Conservation (phyloP, 495 filamentous ascomycete genomes). For the Talaromyces borbonicus region DNA sequence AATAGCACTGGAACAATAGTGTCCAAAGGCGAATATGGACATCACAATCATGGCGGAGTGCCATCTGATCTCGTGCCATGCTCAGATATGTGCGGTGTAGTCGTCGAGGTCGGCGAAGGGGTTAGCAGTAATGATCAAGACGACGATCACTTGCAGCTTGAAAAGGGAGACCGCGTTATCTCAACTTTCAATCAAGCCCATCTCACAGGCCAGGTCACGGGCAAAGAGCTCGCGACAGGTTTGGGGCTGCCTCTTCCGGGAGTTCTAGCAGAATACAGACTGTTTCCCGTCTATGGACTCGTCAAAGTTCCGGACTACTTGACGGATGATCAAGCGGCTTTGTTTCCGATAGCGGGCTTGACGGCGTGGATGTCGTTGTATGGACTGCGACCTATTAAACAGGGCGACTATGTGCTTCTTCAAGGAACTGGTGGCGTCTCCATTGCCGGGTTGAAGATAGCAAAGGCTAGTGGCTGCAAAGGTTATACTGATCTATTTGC, state of each 20-base stretch:
- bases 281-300: constrained; percentile 55
- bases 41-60: constrained; percentile 35
- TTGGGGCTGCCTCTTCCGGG: constrained; percentile 61
- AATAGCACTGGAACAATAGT: too few relatives aligned
- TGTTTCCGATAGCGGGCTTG: constrained; percentile 59
- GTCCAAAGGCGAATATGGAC: constrained; percentile 45
- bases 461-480: constrained; percentile 66
- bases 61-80: constrained; percentile 49
- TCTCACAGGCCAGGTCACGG: constrained; percentile 49
- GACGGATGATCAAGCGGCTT: constrained; percentile 51
- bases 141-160: too few relatives aligned
- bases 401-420: constrained; percentile 58
- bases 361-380: constrained; percentile 80
- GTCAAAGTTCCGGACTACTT: constrained; percentile 55
- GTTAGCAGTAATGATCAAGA: constrained; percentile 44
- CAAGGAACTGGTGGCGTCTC: constrained; percentile 76
- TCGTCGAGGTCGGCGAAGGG: constrained; percentile 52
- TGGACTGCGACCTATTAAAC: constrained; percentile 45
- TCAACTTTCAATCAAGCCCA: constrained; percentile 73
- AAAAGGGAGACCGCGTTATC: constrained; percentile 59
- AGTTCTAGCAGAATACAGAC: constrained; percentile 56
- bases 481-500: too few relatives aligned
- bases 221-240: constrained; percentile 36
- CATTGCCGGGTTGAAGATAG: constrained; percentile 70
- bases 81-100: constrained; percentile 67